Conservation (phyloP, 768 basidiomycete genomes). For the Boletus sensibilis region DNA sequence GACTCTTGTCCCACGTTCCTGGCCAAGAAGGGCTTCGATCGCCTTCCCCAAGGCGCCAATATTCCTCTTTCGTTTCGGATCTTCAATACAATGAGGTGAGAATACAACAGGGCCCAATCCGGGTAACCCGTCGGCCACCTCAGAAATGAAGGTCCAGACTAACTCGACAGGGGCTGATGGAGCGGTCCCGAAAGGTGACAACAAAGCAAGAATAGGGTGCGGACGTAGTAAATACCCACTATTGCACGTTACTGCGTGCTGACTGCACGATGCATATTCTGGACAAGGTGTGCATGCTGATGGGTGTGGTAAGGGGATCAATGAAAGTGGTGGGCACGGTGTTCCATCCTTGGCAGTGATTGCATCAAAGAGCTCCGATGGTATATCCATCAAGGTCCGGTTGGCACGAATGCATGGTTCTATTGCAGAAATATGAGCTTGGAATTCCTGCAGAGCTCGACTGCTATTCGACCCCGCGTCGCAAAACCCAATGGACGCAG, state of each 20-base stretch:
- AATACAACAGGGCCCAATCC: constrained; percentile 75
- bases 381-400: constrained; percentile 43
- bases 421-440: constrained; percentile 44
- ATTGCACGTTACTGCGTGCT: constrained; percentile 60
- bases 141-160: constrained; percentile 48
- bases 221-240: constrained; percentile 64
- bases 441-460: constrained; percentile 47
- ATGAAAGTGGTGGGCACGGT: constrained; percentile 53
- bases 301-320: constrained; percentile 57
- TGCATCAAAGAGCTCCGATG: constrained; percentile 26
- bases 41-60: constrained; percentile 75
- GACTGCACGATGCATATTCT: constrained; percentile 61
- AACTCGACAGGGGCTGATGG: constrained; percentile 39
- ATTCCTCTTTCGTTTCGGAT: constrained; percentile 68
- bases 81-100: constrained; percentile 73
- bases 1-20: constrained; percentile 61
- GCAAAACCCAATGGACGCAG: constrained; percentile 75
- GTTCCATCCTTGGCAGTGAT: constrained; percentile 33
- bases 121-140: constrained; percentile 65
- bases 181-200: constrained; percentile 41
- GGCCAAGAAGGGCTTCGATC: constrained; percentile 61
- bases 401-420: constrained; percentile 59
- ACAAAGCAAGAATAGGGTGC: constrained; percentile 51
- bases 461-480: constrained; percentile 64
- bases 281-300: constrained; percentile 72